Percentiles rank a stretch among this genome's conserved stretches.
Evolutionary conservation across 768 basidiomycete species (phyloP).

Genomic region (Suillus placidus): DNA sequence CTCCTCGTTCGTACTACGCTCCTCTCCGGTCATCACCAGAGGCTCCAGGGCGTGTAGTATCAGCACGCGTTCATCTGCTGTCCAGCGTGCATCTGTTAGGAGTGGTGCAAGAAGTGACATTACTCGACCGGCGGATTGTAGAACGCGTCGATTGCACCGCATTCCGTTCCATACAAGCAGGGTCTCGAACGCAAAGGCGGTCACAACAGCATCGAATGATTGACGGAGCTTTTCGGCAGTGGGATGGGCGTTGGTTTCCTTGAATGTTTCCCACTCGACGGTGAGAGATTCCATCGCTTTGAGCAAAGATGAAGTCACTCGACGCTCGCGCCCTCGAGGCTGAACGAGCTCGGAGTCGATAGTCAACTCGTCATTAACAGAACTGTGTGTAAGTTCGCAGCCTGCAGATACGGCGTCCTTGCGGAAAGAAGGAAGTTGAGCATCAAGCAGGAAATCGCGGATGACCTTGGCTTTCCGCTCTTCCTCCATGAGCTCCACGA

Average conservation of each 20-base stretch:
- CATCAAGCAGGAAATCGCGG: conserved; percentile 69
- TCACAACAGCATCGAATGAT: conserved; percentile 69
- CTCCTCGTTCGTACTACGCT: conserved; percentile 23
- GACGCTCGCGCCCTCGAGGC: conserved; percentile 61
- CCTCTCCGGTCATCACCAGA: conserved; percentile 49
- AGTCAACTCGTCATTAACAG: neutral
- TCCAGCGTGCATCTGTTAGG: conserved; percentile 50
- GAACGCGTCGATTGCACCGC: conserved; percentile 56
- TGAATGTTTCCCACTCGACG: conserved; percentile 50
- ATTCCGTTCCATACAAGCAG: conserved; percentile 67
- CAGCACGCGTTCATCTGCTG: conserved; percentile 59
- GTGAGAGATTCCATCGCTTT: conserved; percentile 58
- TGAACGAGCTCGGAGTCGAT: conserved; percentile 40
- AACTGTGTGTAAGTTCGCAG: neutral
- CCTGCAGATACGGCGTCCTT: conserved; percentile 10
- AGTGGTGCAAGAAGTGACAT: conserved; percentile 46
- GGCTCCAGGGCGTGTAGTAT: conserved; percentile 71
- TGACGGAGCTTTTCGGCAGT: conserved; percentile 68
- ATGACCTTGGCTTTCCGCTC: conserved; percentile 60
- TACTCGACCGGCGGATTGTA: conserved; percentile 64
- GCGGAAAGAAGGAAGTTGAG: conserved; percentile 54
- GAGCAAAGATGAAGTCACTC: conserved; percentile 62
- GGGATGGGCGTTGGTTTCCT: conserved; percentile 37
- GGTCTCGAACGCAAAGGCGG: conserved; percentile 70
- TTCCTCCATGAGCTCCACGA: conserved; percentile 62